Base-by-base conservation (phyloP, 345 rosid species). In the Salix koriyanagi region DNA sequence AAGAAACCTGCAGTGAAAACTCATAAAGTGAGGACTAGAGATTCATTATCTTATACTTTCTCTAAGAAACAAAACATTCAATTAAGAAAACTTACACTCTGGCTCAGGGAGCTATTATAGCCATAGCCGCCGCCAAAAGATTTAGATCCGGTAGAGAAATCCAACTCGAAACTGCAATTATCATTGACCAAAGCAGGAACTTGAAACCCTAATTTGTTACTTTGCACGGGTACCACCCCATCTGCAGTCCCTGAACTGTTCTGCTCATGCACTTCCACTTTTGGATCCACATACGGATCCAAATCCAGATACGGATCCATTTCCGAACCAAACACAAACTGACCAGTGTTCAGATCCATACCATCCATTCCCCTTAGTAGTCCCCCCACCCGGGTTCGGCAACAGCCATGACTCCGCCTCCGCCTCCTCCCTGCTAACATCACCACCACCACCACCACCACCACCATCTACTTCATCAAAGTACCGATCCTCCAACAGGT, bases 341-440 rank as follows among this genome's bases (percentile, higher is more conserved):
- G 95, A 14, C 90, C 96, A 6, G 93, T 83, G 69, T 93, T 90
- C 86, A 90, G 80, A 74, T 88, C 92, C 69, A 84, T 78, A 68
- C 81, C 81, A 65, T 87, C 90, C 73, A 77, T 19, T 19, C 30
- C 68, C 78, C 82, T 91, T 82, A 4, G 80, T 78, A 44, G 81
- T 54, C 2, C 41, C 69, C 41, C 41, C 41, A 10, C 23, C 44
- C 1, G 77, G 96, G 79, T 89, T 89, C 1, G 88, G 92, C 8
- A 93, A 87, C 11, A 95, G 87, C 94, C 96, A 93, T 15, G 97
- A 91, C 0, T 87, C 93, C 1, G 97, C 91, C 80, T 93, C 99
- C 3, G 90, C 99, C 74, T 96, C 99, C 83, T 93, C 97, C 77
- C 84, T 79, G 77, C 90, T 87, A 14, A 85, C 89, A 72, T 85